Evolutionary conservation across 768 basidiomycete genomes (phyloP).

Genomic region (Lactarius evosmus): DNA sequence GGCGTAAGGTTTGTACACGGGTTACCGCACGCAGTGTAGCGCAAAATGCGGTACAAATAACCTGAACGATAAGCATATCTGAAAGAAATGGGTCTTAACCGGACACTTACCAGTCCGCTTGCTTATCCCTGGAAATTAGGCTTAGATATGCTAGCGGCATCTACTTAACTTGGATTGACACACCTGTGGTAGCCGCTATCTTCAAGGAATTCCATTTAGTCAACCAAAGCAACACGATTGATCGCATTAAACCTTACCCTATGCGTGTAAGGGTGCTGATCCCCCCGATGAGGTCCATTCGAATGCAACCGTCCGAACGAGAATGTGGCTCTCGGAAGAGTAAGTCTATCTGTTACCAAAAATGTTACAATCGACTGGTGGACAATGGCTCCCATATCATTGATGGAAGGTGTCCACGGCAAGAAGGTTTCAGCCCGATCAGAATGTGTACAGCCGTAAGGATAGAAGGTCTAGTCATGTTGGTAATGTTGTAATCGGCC

Average conservation of each 20-base stretch:
- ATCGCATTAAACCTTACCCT: background rate
- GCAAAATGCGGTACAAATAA: background rate
- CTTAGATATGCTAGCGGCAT: background rate
- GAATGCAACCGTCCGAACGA: background rate
- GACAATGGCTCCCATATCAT: background rate
- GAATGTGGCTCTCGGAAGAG: background rate
- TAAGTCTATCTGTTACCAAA: background rate
- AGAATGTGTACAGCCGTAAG: conserved; percentile 3
- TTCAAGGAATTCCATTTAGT: background rate
- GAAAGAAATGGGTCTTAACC: background rate
- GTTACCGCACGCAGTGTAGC: background rate
- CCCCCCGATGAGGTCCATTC: background rate
- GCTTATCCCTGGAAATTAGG: background rate
- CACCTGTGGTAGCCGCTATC: background rate
- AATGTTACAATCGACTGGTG: background rate
- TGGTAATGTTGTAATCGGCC: conserved; percentile 4
- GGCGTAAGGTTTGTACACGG: background rate
- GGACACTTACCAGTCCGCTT: background rate
- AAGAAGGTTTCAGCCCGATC: background rate
- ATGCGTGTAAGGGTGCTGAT: background rate
- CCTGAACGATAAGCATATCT: background rate
- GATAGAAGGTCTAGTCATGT: background rate
- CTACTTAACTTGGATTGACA: background rate
- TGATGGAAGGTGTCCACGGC: conserved; percentile 2
- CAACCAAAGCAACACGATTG: background rate